A percentile compares a stretch with the other conserved stretches of the same genome.
Evolutionary conservation across 768 basidiomycete species (phyloP).

Genomic region (Boletus speciosus): DNA sequence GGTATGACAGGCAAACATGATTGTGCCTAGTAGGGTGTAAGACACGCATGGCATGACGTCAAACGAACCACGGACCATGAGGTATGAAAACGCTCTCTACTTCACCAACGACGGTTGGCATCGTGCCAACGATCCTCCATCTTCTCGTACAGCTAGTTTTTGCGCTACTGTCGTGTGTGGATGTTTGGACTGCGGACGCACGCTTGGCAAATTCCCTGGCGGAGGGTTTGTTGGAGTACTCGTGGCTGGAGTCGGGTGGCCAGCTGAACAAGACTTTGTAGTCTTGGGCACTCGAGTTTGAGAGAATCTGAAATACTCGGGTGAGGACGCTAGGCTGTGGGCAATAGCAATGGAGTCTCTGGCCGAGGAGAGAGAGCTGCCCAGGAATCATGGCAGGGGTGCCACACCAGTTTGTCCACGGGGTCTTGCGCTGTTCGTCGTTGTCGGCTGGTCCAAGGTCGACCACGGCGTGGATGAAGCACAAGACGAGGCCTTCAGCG

Average conservation of each 20-base stretch:
- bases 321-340: slow-evolving; percentile 50
- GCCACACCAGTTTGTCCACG: slow-evolving; percentile 89
- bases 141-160: slow-evolving; percentile 86
- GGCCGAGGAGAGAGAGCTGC: slow-evolving; percentile 58
- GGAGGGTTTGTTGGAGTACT: slow-evolving; percentile 40
- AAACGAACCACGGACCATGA: slow-evolving; percentile 59
- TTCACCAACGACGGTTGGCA: slow-evolving; percentile 57
- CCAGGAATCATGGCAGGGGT: slow-evolving; percentile 59
- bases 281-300: slow-evolving; percentile 47
- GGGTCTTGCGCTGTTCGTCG: slow-evolving; percentile 67
- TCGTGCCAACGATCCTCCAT: slow-evolving; percentile 68
- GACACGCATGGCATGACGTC: slow-evolving; percentile 35
- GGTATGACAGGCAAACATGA: slow-evolving; percentile 41
- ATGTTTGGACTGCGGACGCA: slow-evolving; percentile 60
- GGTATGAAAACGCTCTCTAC: slow-evolving; percentile 89
- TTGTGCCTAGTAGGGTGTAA: slow-evolving; percentile 27
- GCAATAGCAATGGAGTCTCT: slow-evolving; percentile 52
- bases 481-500: slow-evolving; percentile 80
- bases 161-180: slow-evolving; percentile 57
- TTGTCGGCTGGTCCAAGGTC: slow-evolving; percentile 71
- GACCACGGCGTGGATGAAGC: slow-evolving; percentile 81
- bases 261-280: slow-evolving; percentile 66
- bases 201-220: slow-evolving; percentile 51
- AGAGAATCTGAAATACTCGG: slow-evolving; percentile 77
- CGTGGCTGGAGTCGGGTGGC: slow-evolving; percentile 58